Percentiles rank a stretch among this genome's conserved stretches.
phyloP scores from a whole-genome alignment of 345 rosid genomes.

The Conringia planisiliqua region DNA sequence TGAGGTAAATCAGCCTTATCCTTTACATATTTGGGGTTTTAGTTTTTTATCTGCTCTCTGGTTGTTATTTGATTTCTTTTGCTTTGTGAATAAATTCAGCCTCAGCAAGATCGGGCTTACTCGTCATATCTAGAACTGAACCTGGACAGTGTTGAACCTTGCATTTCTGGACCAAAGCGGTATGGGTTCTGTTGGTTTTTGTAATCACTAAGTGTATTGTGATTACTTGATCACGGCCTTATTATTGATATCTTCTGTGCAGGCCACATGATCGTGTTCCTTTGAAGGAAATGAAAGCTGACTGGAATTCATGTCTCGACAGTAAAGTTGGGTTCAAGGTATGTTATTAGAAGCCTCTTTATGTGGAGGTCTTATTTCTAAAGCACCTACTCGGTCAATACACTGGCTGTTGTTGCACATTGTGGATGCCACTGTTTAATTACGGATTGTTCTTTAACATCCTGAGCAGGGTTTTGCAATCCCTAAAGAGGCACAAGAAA shows the following conservation, averaged over 20 bases:
- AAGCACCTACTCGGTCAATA: background rate
- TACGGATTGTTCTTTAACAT: background rate
- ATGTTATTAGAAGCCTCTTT: background rate
- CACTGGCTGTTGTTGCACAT: conserved; percentile 4
- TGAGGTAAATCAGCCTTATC: conserved; percentile 51
- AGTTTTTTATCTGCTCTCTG: background rate
- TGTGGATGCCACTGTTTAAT: background rate
- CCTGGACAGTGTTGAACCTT: conserved; percentile 82
- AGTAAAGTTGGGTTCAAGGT: conserved; percentile 92
- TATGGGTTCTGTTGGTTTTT: conserved; percentile 27
- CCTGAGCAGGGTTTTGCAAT: conserved; percentile 77
- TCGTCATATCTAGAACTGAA: conserved; percentile 69
- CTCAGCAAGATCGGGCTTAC: conserved; percentile 36
- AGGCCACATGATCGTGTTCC: conserved; percentile 97
- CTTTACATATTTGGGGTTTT: background rate
- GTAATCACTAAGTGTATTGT: background rate
- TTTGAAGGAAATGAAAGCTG: conserved; percentile 86
- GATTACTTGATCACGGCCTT: background rate
- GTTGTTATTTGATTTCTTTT: conserved; percentile 5
- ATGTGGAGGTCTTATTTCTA: background rate
- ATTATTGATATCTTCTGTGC: conserved; percentile 23
- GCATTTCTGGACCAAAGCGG: conserved; percentile 94
- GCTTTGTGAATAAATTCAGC: conserved; percentile 18
- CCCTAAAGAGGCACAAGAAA: conserved; percentile 78
- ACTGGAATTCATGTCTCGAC: conserved; percentile 88